Base-by-base conservation (phyloP, 1,284 basidiomycete species). In the Mycena sp. region DNA sequence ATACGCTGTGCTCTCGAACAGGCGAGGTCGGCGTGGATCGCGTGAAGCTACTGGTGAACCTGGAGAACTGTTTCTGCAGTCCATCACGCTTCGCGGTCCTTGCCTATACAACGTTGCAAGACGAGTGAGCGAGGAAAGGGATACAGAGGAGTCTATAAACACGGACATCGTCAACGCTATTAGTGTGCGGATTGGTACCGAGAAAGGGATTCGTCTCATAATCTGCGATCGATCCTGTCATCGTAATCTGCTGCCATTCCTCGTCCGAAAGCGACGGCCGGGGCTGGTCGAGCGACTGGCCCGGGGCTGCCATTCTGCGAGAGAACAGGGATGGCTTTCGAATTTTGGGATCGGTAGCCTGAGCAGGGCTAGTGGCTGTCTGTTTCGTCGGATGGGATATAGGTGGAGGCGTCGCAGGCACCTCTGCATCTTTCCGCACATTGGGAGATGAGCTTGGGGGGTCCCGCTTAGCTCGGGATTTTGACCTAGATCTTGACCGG, bases 171-270 rank as follows among this genome's bases (percentile, higher is more conserved):
- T n/a, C n/a, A n/a, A n/a, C n/a, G 28, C 44, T 52, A 21, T 16
- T 44, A 14, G 30, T 40, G 37, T 52, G 38, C 1, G 52, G 48
- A 30, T 67, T 53, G 7, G 4, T 41, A 6, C 62, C 61, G 10
- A 61, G 29, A 45, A 67, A 67, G 19, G 65, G 61, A 48, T 67
- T 67, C 29, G 21, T 38, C 1, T 50, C 55, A 25, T 67, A 67
- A 19, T 67, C 62, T 16, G 62, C 65, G 17, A 67, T 58, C 4
- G 65, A 67, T 25, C 58, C 65, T 19, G 65, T 67, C 29, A 67
- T 64, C 4, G 62, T 67, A 16, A 67, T 59, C 48, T 64, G 65
- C 50, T 67, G 65, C 65, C 65, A 67, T 29, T 67, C 65, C 21
- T 67, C 65, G 54, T 67, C 65, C 3, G 65, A 61, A 41, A 67